Evolutionary conservation across 257 asterid genomes (phyloP).

Genomic region (Verbena officinalis): DNA sequence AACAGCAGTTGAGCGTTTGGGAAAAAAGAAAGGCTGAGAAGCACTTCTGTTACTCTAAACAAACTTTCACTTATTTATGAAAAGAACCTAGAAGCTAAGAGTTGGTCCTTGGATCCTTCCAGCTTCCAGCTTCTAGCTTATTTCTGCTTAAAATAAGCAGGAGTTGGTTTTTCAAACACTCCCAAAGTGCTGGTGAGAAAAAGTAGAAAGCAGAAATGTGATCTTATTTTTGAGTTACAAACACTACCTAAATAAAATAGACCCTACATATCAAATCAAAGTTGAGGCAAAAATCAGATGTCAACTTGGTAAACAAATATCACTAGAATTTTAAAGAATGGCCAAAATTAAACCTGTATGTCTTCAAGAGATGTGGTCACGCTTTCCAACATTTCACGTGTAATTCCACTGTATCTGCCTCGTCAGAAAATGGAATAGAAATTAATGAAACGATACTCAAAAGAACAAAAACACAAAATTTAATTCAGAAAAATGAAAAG

Average conservation of each 20-base stretch:
- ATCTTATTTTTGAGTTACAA: too few relatives aligned
- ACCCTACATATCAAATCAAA: not conserved
- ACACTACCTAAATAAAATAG: conserved; percentile 15
- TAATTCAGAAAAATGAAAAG: not conserved
- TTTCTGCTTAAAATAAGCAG: too few relatives aligned
- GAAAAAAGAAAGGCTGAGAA: too few relatives aligned
- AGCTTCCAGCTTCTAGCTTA: too few relatives aligned
- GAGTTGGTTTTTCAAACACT: too few relatives aligned
- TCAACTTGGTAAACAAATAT: conserved; percentile 1
- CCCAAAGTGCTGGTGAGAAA: too few relatives aligned
- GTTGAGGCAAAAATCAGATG: not conserved
- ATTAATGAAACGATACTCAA: conserved; percentile 1
- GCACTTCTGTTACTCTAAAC: too few relatives aligned
- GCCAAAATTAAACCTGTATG: conserved; percentile 67
- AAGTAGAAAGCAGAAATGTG: too few relatives aligned
- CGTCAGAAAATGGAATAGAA: conserved; percentile 20
- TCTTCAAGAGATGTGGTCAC: conserved; percentile 86
- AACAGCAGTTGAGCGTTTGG: too few relatives aligned
- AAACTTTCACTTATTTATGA: too few relatives aligned
- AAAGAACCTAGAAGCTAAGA: too few relatives aligned
- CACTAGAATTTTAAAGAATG: conserved; percentile 9
- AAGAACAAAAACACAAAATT: conserved; percentile 5
- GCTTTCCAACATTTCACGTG: conserved; percentile 68
- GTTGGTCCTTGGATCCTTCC: too few relatives aligned
- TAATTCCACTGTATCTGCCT: conserved; percentile 96